Evolutionary conservation across 2,329 filamentous ascomycete species (phyloP).

Genomic region (Aspergillus bombycis): DNA sequence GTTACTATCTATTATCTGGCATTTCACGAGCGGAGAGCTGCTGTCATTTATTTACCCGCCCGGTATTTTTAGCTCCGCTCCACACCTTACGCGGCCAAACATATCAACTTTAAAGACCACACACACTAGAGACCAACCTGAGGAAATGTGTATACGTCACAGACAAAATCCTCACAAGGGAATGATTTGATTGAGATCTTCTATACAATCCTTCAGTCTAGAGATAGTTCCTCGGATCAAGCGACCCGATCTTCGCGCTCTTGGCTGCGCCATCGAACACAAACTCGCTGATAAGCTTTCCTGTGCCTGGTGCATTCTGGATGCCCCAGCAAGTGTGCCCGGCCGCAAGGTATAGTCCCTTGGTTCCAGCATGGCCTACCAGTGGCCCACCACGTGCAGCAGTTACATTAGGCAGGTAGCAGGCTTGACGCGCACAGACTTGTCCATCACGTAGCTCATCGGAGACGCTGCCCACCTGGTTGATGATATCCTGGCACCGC

Average conservation of each 20-base stretch:
- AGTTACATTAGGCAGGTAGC: slow-evolving; percentile 81
- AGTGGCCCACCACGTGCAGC: slow-evolving; percentile 67
- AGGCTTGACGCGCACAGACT: slow-evolving; percentile 79
- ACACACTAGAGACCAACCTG: background rate
- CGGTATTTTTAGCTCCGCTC: slow-evolving; percentile 25
- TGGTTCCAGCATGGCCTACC: slow-evolving; percentile 72
- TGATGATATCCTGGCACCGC: slow-evolving; percentile 82
- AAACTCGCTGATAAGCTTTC: slow-evolving; percentile 77
- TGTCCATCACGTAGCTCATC: slow-evolving; percentile 67
- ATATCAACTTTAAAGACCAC: background rate
- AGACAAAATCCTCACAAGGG: background rate
- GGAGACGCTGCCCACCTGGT: slow-evolving; percentile 67
- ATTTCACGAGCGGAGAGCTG: slow-evolving; percentile 16
- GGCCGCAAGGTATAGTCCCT: slow-evolving; percentile 77
- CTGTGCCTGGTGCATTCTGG: slow-evolving; percentile 89
- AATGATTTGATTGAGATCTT: background rate
- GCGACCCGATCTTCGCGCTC: slow-evolving; percentile 66
- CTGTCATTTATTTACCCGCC: slow-evolving; percentile 11
- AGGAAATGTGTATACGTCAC: background rate
- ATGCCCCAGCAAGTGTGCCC: slow-evolving; percentile 99
- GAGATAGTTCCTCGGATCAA: slow-evolving; percentile 68
- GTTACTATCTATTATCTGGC: slow-evolving; percentile 26
- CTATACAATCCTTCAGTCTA: slow-evolving; percentile 20
- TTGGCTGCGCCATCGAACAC: slow-evolving; percentile 71
- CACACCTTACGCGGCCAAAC: slow-evolving; percentile 39